These are phyloP conservation scores for Emergomyces pasteurianus DNA, from an alignment of 2,329 filamentous ascomycete species.

Conservation along the genomic window DNA sequence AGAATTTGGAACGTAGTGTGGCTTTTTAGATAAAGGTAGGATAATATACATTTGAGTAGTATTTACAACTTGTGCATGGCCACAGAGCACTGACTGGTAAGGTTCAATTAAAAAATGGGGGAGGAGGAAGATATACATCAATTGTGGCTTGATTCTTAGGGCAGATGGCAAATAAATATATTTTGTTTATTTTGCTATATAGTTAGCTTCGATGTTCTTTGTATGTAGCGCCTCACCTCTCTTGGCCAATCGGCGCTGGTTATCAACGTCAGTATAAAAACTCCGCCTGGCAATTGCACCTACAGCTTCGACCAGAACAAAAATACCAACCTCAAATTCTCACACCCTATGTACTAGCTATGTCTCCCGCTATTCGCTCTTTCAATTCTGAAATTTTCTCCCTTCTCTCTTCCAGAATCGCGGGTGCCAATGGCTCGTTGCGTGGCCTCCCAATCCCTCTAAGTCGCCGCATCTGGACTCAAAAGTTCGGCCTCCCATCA, in stretches of 20 bases:
- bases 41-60: no score
- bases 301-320: not conserved
- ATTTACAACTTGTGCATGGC: not conserved
- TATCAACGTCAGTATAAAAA: not conserved
- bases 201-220: no score
- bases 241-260: no score
- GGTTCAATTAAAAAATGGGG: no score
- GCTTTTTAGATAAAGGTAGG: no score
- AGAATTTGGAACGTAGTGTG: no score
- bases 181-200: no score
- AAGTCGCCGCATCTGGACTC: not conserved
- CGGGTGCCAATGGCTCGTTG: not conserved
- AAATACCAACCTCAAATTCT: not conserved
- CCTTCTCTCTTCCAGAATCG: not conserved
- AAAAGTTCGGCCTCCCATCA: not conserved
- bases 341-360: not conserved
- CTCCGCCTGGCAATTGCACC: not conserved
- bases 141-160: no score
- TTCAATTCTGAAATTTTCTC: not conserved
- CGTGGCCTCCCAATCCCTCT: not conserved
- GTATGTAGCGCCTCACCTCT: no score
- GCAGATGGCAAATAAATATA: no score
- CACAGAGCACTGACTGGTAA: no score
- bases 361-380: conserved; percentile 1
- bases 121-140: not conserved